These are phyloP conservation scores for Eleusine coracana DNA, from an alignment of 176 grass and related monocot species.

Conservation along the genomic window DNA sequence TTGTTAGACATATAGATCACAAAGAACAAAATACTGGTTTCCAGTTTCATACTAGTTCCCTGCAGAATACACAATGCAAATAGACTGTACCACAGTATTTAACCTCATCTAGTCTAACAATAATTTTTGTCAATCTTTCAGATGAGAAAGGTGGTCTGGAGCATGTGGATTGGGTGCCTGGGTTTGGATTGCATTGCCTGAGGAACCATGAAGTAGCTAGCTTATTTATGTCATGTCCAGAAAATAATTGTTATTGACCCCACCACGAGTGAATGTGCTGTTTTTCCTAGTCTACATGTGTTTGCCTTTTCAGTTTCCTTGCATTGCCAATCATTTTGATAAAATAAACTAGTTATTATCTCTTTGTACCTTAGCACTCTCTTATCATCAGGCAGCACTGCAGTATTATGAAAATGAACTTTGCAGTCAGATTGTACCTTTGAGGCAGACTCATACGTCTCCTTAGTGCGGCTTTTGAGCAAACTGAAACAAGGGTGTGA, in stretches of 20 bases:
- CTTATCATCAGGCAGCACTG: neutral
- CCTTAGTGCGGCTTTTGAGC: neutral
- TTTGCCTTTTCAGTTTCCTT: neutral
- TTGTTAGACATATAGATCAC: no score
- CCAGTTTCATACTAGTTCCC: no score
- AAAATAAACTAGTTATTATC: neutral
- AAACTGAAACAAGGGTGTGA: neutral
- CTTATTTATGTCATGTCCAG: neutral
- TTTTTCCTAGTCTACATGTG: neutral
- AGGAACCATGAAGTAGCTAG: neutral
- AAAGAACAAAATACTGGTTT: no score
- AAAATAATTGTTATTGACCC: neutral
- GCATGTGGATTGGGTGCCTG: conserved; percentile 69
- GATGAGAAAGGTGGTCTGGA: conserved; percentile 60
- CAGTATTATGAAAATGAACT: neutral
- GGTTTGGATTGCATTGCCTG: conserved; percentile 66
- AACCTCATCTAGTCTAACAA: neutral
- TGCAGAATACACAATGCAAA: no score
- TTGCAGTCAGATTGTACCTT: neutral
- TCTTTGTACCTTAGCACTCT: neutral
- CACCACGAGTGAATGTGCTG: neutral
- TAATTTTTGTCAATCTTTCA: conserved; percentile 25
- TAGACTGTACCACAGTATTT: neutral
- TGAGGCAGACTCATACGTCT: neutral
- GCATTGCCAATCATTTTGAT: neutral